Conservation (phyloP, 352 stramenopile species). For the Phytopythium aichiense region DNA sequence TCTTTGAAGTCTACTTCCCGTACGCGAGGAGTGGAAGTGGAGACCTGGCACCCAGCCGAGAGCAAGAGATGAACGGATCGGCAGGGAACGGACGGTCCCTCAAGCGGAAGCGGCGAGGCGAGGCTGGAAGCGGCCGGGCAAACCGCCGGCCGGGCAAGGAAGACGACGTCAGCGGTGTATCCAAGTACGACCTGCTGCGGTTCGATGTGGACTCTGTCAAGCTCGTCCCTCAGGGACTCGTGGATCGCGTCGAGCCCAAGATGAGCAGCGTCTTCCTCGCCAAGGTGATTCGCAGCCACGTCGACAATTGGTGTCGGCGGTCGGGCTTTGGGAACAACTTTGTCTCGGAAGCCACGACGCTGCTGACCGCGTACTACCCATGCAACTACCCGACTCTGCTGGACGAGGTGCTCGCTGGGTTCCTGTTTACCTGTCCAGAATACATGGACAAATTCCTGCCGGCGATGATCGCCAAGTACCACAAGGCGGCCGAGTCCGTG, state of each 20-base stretch:
- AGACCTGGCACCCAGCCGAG: not conserved
- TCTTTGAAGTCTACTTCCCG: constrained; percentile 68
- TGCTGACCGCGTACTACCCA: constrained; percentile 80
- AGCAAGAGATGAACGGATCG: constrained; percentile 1
- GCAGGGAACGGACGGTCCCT: constrained; percentile 22
- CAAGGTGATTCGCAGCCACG: constrained; percentile 56
- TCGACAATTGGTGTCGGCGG: constrained; percentile 65
- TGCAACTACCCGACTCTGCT: constrained; percentile 78
- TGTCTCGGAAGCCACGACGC: constrained; percentile 56
- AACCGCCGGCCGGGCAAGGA: constrained; percentile 13
- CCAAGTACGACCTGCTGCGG: constrained; percentile 48
- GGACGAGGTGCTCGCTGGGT: constrained; percentile 71
- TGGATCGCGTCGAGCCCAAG: constrained; percentile 72
- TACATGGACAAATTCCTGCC: constrained; percentile 59
- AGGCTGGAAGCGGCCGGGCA: not conserved
- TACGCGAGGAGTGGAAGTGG: not conserved
- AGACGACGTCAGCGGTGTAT: constrained; percentile 6
- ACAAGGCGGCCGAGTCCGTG: constrained; percentile 56
- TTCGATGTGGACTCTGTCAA: constrained; percentile 75
- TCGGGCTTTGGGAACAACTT: constrained; percentile 69
- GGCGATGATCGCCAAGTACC: constrained; percentile 70
- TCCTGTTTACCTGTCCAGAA: constrained; percentile 78
- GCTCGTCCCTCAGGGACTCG: constrained; percentile 77
- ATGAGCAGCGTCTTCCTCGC: constrained; percentile 46
- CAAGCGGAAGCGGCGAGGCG: constrained; percentile 42